Base-by-base conservation (phyloP, 805 yeast genomes). In the Suhomyces faveliae region DNA sequence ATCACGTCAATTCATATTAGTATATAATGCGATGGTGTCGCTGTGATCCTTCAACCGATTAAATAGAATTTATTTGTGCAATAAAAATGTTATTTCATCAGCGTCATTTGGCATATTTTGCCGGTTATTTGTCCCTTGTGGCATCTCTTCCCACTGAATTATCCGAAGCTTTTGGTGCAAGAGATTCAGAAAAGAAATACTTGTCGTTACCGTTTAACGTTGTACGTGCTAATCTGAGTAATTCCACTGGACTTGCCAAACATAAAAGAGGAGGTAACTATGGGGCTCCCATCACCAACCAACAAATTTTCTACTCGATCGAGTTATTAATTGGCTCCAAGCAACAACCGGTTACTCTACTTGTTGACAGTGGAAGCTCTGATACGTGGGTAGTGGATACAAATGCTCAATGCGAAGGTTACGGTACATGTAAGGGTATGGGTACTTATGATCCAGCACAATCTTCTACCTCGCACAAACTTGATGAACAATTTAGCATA, bases 271-370 rank as follows among this genome's bases (percentile, higher is more conserved):
- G 27, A 24, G 10, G 10, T 24, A n/a, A 24, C 27, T 24, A 24
- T 24, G 27, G 27, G 6, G 27, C 24, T 5, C 24, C n/a, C 8
- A 37, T 37, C 24, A 7, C 17, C 6, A 37, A 37, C 25, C 11
- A n/a, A 22, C 5, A 7, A 17, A 19, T 7, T 22, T 25, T 23
- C 33, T 39, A 39, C 21, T 12, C 12, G 22, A 39, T 39, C 21
- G 42, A 39, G 10, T 23, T 39, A n/a, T 13, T 20, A 20, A 4
- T 45, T 19, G 51, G 51, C 4, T 49, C 51, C 23, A 40, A 49
- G 43, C 27, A 46, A 35, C 47, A 49, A 29, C 15, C 30, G 2
- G 33, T 49, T 21, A 25, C 49, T 4, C 46, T 46, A 4, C 15
- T 38, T 30, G 35, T 13, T 30, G 35, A 30, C 12, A 30, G n/a